A percentile compares a stretch with the other conserved stretches of the same genome.
phyloP scores from a whole-genome alignment of 345 rosid genomes.

The Ceriops decandra region DNA sequence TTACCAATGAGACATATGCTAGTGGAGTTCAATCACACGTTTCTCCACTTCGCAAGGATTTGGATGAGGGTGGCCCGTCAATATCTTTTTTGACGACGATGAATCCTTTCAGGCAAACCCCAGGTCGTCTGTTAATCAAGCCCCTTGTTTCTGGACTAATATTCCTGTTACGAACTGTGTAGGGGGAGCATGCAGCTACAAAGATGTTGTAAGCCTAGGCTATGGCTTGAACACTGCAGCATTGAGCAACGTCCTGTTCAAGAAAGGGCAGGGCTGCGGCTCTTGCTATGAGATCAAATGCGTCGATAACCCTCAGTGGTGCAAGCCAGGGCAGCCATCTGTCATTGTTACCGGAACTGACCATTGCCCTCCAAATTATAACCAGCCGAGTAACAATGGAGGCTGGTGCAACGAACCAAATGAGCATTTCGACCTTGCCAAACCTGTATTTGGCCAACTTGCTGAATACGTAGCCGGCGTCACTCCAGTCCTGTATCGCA shows the following conservation, averaged over 20 bases:
- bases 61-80: too few species aligned
- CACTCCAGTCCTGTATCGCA: conserved; percentile 58
- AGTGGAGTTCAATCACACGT: background rate
- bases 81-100: too few species aligned
- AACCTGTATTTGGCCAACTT: conserved; percentile 46
- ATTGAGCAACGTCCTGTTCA: conserved; percentile 39
- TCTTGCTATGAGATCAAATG: conserved; percentile 53
- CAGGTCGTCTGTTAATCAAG: too few species aligned
- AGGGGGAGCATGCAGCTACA: conserved; percentile 59
- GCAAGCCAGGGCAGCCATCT: conserved; percentile 51
- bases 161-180: background rate
- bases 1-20: background rate
- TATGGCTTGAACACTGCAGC: conserved; percentile 49
- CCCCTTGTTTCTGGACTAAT: too few species aligned
- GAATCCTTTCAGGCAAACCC: too few species aligned
- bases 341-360: conserved; percentile 66
- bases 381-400: conserved; percentile 42
- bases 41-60: too few species aligned
- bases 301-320: conserved; percentile 33
- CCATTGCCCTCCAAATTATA: conserved; percentile 66
- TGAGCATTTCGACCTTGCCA: conserved; percentile 68
- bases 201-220: conserved; percentile 38
- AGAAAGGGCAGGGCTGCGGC: conserved; percentile 42
- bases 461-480: conserved; percentile 56
- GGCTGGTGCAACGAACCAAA: conserved; percentile 81